Evolutionary conservation across 306 rosid species (phyloP).

Genomic region (Acacia melanoxylon): DNA sequence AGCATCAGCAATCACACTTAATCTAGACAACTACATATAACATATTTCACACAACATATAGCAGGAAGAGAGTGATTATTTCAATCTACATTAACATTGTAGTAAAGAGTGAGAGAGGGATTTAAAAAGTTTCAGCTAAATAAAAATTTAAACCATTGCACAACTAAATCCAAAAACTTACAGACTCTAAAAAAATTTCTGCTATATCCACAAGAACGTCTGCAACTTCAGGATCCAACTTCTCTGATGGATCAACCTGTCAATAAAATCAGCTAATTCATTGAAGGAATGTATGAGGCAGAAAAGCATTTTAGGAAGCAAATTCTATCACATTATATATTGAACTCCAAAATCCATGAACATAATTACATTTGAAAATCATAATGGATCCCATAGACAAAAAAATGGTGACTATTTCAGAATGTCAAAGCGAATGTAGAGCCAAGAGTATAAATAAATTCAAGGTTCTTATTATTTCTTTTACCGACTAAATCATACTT

Average conservation of each 20-base stretch:
- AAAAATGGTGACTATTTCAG: conserved; percentile 2
- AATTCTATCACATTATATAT: conserved; percentile 9
- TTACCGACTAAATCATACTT: no score
- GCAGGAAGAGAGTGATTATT: background rate
- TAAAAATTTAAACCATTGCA: conserved; percentile 5
- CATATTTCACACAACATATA: background rate
- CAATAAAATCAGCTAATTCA: conserved; percentile 38
- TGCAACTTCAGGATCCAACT: conserved; percentile 86
- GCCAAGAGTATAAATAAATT: no score
- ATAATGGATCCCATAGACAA: background rate
- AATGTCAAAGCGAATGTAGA: background rate
- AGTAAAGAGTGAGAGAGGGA: background rate
- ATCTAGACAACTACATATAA: no score
- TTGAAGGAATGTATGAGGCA: background rate
- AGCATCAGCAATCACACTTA: no score
- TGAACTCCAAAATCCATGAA: background rate
- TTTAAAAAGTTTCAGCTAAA: background rate
- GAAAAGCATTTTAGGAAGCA: background rate
- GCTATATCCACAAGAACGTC: conserved; percentile 89
- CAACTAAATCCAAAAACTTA: conserved; percentile 45
- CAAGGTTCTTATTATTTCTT: no score
- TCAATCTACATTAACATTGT: background rate
- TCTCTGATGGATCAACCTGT: conserved; percentile 87
- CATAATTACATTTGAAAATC: conserved; percentile 1
- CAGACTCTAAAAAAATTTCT: conserved; percentile 92